phyloP scores from a whole-genome alignment of 2,329 filamentous ascomycete genomes.

The Xylariaceae sp. region DNA sequence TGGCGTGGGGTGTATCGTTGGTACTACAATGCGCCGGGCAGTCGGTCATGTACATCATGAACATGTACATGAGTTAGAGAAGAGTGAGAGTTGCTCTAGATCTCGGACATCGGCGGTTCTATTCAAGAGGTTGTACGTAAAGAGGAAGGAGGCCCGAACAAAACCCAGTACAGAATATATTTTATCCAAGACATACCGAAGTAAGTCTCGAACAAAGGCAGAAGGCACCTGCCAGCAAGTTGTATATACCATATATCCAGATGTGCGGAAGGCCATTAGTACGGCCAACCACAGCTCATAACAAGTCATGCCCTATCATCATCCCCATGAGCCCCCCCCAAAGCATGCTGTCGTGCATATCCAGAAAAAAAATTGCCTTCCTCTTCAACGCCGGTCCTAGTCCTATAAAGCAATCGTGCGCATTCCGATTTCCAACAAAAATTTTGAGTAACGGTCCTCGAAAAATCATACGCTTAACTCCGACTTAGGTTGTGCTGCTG shows the following conservation, averaged over 20 bases:
- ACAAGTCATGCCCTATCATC: slow-evolving; percentile 1
- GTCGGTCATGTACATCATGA: background rate
- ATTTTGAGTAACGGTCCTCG: background rate
- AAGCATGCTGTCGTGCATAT: slow-evolving; percentile 9
- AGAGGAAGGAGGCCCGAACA: background rate
- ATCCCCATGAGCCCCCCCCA: slow-evolving; percentile 2
- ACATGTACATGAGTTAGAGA: background rate
- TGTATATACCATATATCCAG: background rate
- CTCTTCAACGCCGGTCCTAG: slow-evolving; percentile 17
- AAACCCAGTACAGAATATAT: background rate
- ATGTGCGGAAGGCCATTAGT: background rate
- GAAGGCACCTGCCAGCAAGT: background rate
- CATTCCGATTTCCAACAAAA: slow-evolving; percentile 4
- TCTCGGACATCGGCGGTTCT: background rate
- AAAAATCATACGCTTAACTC: slow-evolving; percentile 13
- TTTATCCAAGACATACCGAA: background rate
- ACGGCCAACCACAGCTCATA: slow-evolving; percentile 5
- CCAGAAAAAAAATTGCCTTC: slow-evolving; percentile 7
- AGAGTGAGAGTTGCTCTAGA: background rate
- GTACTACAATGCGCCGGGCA: background rate
- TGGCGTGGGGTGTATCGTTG: background rate
- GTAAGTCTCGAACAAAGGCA: background rate
- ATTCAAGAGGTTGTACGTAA: background rate
- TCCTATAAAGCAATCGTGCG: slow-evolving; percentile 19
- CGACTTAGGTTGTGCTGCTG: slow-evolving; percentile 16